These are phyloP conservation scores for Plasmodium gonderi DNA, from an alignment of 169 alveolate species.

Conservation along the genomic window DNA sequence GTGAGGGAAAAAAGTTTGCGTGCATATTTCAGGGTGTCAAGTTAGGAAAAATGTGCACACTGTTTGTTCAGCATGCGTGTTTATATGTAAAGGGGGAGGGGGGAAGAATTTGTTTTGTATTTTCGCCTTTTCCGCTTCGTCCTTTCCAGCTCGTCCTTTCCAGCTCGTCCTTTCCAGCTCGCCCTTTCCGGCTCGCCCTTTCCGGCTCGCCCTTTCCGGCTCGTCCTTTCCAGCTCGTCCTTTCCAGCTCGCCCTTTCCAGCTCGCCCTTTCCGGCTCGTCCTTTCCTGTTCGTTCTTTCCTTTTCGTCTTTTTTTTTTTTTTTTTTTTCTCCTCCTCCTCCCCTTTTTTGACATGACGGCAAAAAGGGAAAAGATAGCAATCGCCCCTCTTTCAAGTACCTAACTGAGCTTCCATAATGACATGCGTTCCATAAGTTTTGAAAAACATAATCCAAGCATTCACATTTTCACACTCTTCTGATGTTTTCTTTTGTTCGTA, in stretches of 20 bases:
- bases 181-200: no score
- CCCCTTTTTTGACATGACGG: not conserved
- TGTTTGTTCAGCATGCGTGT: not conserved
- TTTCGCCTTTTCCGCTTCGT: no score
- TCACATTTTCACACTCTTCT: constrained; percentile 77
- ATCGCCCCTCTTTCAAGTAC: constrained; percentile 28
- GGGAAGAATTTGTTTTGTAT: not conserved
- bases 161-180: no score
- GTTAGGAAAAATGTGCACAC: not conserved
- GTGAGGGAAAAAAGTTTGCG: not conserved
- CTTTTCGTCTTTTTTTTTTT: not conserved
- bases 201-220: no score
- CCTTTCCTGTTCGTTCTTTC: no score
- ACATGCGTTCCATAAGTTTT: constrained; percentile 87
- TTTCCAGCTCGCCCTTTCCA: no score
- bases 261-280: no score
- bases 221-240: no score
- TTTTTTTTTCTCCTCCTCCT: not conserved
- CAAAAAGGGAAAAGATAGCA: not conserved
- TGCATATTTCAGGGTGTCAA: no score
- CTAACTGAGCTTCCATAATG: constrained; percentile 84
- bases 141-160: no score
- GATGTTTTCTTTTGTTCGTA: constrained; percentile 78
- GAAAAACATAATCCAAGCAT: constrained; percentile 85
- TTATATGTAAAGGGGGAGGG: not conserved